These are phyloP conservation scores for Hibiscus syriacus DNA, from an alignment of 345 rosid genomes.

Conservation along the genomic window DNA sequence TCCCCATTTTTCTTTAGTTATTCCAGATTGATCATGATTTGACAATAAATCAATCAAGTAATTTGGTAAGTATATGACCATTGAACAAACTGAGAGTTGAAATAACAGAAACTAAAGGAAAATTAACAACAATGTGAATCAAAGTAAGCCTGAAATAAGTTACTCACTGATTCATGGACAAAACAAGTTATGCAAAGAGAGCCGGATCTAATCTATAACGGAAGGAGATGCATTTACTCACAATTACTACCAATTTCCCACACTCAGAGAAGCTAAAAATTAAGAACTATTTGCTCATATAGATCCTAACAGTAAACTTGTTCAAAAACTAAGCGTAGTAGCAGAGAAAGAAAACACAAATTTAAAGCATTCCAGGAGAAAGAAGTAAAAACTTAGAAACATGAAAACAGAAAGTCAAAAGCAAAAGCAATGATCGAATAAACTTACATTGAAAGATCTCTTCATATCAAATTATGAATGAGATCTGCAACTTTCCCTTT, in stretches of 20 bases:
- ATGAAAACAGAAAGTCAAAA: not conserved
- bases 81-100: no score
- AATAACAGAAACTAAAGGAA: no score
- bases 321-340: no score
- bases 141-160: no score
- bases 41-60: no score
- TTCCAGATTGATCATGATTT: no score
- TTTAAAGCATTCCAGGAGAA: not conserved
- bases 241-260: no score
- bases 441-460: conserved; percentile 77
- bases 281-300: not conserved
- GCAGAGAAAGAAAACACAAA: not conserved
- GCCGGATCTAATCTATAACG: not conserved
- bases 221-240: not conserved
- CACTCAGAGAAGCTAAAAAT: not conserved
- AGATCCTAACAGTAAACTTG: conserved; percentile 18
- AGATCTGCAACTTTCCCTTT: conserved; percentile 42
- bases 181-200: no score
- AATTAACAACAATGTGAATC: no score
- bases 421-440: conserved; percentile 8
- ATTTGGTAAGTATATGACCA: no score
- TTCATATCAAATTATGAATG: conserved; percentile 52
- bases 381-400: not conserved
- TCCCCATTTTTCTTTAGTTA: no score
- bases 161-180: no score